Conservation (phyloP, 768 basidiomycete species). For the Tricholoma saponaceum region DNA sequence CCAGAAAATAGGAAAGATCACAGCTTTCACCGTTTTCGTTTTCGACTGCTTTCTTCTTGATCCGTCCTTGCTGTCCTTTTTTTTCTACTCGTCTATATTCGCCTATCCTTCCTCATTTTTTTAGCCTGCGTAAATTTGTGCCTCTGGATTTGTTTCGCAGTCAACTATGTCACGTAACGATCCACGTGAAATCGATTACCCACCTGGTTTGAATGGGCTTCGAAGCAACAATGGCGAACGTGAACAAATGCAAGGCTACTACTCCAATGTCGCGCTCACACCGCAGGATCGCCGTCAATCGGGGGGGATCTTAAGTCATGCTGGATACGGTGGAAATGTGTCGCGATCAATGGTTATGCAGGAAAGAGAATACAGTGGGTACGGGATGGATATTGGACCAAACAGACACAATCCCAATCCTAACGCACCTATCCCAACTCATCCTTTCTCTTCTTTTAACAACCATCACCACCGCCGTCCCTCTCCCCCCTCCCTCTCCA, state of each 20-base stretch:
- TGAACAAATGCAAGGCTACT: conserved; percentile 19
- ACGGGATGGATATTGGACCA: conserved; percentile 29
- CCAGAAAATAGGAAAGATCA: conserved; percentile 13
- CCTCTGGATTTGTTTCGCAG: background rate
- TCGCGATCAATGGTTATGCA: conserved; percentile 24
- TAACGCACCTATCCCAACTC: conserved; percentile 17
- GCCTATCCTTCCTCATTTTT: conserved; percentile 1
- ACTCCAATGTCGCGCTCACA: conserved; percentile 13
- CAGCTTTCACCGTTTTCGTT: conserved; percentile 7
- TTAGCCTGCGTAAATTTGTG: background rate
- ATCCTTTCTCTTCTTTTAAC: conserved; percentile 42
- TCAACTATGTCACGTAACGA: conserved; percentile 41
- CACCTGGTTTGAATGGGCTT: conserved; percentile 24
- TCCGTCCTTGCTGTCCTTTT: background rate
- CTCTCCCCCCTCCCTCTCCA: conserved; percentile 31
- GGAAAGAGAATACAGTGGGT: conserved; percentile 28
- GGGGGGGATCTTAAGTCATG: conserved; percentile 12
- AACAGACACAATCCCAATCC: conserved; percentile 39
- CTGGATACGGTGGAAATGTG: conserved; percentile 15
- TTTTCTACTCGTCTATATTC: conserved; percentile 1
- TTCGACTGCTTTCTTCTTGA: conserved; percentile 3
- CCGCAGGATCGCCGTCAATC: conserved; percentile 30
- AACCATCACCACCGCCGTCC: conserved; percentile 33
- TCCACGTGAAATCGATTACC: conserved; percentile 35
- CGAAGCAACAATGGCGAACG: conserved; percentile 19